Evolutionary conservation across 768 basidiomycete genomes (phyloP).

Genomic region (Udeniomyces megalosporus): DNA sequence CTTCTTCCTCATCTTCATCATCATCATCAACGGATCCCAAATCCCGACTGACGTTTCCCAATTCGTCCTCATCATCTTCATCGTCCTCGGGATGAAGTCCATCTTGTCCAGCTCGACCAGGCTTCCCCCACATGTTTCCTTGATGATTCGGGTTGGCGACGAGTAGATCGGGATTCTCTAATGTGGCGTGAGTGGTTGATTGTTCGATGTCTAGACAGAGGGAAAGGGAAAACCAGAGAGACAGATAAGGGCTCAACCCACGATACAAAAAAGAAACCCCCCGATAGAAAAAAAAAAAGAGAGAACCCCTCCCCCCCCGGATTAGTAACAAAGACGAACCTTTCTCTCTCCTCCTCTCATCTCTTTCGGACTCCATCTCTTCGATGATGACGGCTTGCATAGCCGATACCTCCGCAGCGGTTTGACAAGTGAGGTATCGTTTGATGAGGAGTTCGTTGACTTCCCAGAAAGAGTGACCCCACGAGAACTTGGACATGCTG

Average conservation of each 20-base stretch:
- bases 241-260: background rate
- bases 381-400: conserved; percentile 28
- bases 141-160: conserved; percentile 53
- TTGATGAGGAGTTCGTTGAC: conserved; percentile 68
- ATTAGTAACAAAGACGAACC: conserved; percentile 18
- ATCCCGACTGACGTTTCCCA: background rate
- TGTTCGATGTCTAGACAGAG: conserved; percentile 19
- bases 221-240: background rate
- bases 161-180: conserved; percentile 41
- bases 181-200: conserved; percentile 34
- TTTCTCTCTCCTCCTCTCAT: conserved; percentile 19
- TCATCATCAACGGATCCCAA: too few relatives aligned
- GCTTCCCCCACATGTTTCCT: conserved; percentile 10
- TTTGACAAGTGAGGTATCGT: conserved; percentile 55
- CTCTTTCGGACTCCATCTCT: conserved; percentile 28
- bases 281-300: background rate
- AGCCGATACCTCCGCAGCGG: conserved; percentile 25
- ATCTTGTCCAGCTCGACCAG: background rate
- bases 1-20: background rate
- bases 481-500: conserved; percentile 60
- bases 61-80: background rate
- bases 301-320: too few relatives aligned
- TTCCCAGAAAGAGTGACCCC: conserved; percentile 74
- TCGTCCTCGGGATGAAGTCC: background rate
- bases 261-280: background rate